Conservation (phyloP, 352 stramenopile genomes). For the Peronospora belbahrii region DNA sequence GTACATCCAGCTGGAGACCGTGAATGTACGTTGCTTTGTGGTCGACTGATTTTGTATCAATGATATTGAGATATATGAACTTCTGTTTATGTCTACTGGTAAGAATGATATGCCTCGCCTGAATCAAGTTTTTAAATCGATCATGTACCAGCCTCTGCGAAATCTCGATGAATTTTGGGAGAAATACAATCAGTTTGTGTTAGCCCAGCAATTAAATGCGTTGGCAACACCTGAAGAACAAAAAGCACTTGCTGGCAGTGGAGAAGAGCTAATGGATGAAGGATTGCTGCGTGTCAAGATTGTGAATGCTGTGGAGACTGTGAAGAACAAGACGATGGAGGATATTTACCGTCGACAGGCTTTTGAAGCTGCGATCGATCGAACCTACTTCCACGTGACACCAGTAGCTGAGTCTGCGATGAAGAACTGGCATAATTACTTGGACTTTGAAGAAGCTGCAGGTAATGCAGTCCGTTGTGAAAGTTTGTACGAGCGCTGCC, state of each 20-base stretch:
- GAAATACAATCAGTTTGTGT: constrained; percentile 80
- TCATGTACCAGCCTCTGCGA: constrained; percentile 58
- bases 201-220: constrained; percentile 57
- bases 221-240: constrained; percentile 59
- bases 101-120: constrained; percentile 77
- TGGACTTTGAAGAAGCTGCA: constrained; percentile 69
- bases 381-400: constrained; percentile 79
- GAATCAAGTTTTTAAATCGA: constrained; percentile 76
- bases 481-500: constrained; percentile 66
- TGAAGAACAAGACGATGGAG: constrained; percentile 67
- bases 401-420: constrained; percentile 54
- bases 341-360: constrained; percentile 50
- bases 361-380: constrained; percentile 73
- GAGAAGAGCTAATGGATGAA: constrained; percentile 71
- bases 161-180: constrained; percentile 83
- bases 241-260: constrained; percentile 36
- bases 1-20: constrained; percentile 72
- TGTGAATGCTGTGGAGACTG: constrained; percentile 60
- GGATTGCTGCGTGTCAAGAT: constrained; percentile 74
- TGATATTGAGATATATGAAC: not conserved
- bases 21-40: constrained; percentile 39
- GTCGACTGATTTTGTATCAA: not conserved
- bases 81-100: not conserved
- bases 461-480: constrained; percentile 45
- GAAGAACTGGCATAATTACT: constrained; percentile 72